Percentiles rank a stretch among this genome's conserved stretches.
Evolutionary conservation across 306 rosid species (phyloP).

Genomic region (Corylus avellana): DNA sequence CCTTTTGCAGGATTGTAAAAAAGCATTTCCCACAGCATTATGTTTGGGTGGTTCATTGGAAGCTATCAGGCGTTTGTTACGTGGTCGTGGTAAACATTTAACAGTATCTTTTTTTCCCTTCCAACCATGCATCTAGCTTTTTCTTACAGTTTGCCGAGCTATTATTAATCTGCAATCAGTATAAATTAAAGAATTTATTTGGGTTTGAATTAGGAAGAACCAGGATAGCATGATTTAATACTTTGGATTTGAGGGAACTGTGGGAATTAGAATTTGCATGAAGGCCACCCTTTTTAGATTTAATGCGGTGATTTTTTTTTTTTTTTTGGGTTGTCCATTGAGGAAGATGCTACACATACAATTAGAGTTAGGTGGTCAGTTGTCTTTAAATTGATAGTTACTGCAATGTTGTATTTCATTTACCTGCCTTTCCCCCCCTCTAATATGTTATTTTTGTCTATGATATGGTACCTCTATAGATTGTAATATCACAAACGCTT

Average conservation of each 20-base stretch:
- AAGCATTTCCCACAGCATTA: conserved; percentile 78
- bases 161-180: background rate
- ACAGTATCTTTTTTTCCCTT: background rate
- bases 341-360: conserved; percentile 3
- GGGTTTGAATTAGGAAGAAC: background rate
- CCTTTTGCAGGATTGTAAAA: conserved; percentile 71
- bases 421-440: conserved; percentile 4
- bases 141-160: background rate
- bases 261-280: background rate
- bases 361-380: background rate
- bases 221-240: background rate
- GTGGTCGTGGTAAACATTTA: conserved; percentile 50
- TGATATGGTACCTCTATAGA: background rate
- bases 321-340: background rate
- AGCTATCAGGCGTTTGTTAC: conserved; percentile 57
- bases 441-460: background rate
- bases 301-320: background rate
- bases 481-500: background rate
- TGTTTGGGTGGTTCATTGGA: conserved; percentile 85
- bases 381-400: background rate
- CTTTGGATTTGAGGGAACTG: background rate
- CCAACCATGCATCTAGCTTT: background rate
- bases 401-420: background rate
- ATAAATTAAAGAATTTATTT: background rate
- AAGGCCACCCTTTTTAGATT: background rate